These are phyloP conservation scores for Filosporella fistucella DNA, from an alignment of 495 filamentous ascomycete species.

Conservation along the genomic window DNA sequence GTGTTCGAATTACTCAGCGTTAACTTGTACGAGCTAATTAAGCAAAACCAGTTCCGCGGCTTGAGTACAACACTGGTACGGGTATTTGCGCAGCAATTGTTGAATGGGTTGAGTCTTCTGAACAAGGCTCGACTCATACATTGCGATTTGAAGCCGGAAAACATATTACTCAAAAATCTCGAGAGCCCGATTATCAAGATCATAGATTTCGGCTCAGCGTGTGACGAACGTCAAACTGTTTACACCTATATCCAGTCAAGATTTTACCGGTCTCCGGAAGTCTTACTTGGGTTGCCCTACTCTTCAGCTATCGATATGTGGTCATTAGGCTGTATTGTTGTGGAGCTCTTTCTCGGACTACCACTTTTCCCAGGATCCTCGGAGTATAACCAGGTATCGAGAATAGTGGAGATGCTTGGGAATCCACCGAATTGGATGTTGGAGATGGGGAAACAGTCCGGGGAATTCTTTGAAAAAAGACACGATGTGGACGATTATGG, in stretches of 20 bases:
- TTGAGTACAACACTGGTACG: conserved; percentile 95
- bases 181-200: conserved; percentile 99
- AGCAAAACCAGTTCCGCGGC: conserved; percentile 98
- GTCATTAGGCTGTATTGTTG: conserved; percentile 98
- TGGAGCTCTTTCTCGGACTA: conserved; percentile 93
- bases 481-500: conserved; percentile 76
- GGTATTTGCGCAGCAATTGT: conserved; percentile 94
- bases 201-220: conserved; percentile 98
- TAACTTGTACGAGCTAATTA: conserved; percentile 98
- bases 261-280: conserved; percentile 97
- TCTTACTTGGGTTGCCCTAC: conserved; percentile 89
- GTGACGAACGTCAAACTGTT: conserved; percentile 96
- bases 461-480: conserved; percentile 95
- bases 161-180: conserved; percentile 96
- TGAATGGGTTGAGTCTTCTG: conserved; percentile 86
- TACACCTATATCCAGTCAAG: conserved; percentile 99
- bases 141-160: conserved; percentile 98
- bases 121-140: conserved; percentile 98
- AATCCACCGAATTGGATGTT: conserved; percentile 98
- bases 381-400: conserved; percentile 96
- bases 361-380: conserved; percentile 97
- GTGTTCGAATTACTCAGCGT: conserved; percentile 97
- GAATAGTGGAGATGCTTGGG: conserved; percentile 98
- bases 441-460: conserved; percentile 96
- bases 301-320: conserved; percentile 99